Base-by-base conservation (phyloP, 2,329 filamentous ascomycete genomes). In the Cercospora janseana region DNA sequence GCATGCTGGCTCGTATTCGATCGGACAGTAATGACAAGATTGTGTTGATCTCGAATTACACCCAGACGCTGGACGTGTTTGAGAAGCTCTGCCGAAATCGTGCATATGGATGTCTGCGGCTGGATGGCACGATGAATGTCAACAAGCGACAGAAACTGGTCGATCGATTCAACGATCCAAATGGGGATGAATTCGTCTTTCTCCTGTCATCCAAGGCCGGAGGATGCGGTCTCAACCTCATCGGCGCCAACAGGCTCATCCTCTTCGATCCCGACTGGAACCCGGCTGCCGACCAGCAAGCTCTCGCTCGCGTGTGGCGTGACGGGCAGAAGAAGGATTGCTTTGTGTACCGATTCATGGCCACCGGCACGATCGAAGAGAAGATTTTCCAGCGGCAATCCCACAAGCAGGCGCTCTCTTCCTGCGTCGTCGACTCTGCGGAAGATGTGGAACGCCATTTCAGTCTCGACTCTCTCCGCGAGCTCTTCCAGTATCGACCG, bases 261-360 rank as follows among this genome's bases (percentile, higher is more conserved):
- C 81, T 98, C 31, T 98, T 98, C 67, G 93, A 98, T 60, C 93
- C 93, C 0, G 74, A 77, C 70, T 98, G 93, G 93, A 98, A 98
- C 63, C 93, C 93, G 0, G 93, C 93, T 3, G 91, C 93, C 1
- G 93, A 98, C 65, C 93, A 98, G 69, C 93, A 98, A 72, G 93
- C 93, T 3, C 79, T 98, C 23, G 93, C 93, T 27, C 87, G 93
- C 75, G 93, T 98, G 15, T 98, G 93, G 93, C 88, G 93, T 77
- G 93, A 98, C 63, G 93, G 93, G 0, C 93, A 98, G 70, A 97
- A 94, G 78, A 98, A 98, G 67, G 93, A 98, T 65, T 98, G 93
- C 66, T 98, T 98, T 63, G 93, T 98, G 12, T 98, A 98, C 70
- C 87, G 93, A n/a, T 98, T 98, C 73, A 98, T 98, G 63, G 88